Base-by-base conservation (phyloP, 2,329 filamentous ascomycete genomes). In the Ilyonectria mors-panacis region DNA sequence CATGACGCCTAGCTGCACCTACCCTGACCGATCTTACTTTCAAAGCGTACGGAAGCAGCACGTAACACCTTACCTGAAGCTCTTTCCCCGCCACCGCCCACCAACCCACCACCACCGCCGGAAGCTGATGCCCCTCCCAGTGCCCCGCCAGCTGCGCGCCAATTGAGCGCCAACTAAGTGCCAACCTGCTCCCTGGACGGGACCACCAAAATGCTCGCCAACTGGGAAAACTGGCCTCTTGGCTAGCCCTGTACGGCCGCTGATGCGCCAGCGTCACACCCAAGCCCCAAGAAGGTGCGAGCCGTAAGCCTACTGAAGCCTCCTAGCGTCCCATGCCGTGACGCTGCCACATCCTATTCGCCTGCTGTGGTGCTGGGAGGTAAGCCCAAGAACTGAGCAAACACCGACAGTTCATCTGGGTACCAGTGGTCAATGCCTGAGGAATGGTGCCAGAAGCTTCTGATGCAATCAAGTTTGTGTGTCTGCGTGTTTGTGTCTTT, bases 121-220 rank as follows among this genome's bases (percentile, higher is more conserved):
- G 60, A 67, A 39, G 50, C 67, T 69, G 66, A 67, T 73, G 69
- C 74, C 71, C 74, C 73, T 33, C 30, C 73, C 74, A 76, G 68
- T 76, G 74, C 74, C 73, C 74, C 74, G 70, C 74, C 71, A 68
- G 72, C 66, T 70, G 51, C 56, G 45, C 59, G 61, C 67, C 66
- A 75, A 68, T 58, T 54, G 55, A 44, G 59, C 55, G 67, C 61
- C 62, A 63, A 58, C 33, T 62, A 53, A 59, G 42, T 48, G 5
- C 28, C 50, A 30, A 28, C 48, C 23, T 55, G 47, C 50, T 47
- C 13, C 48, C 19, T 51, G 15, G 23, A 58, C 23, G 26, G n/a
- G 17, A 26, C 39, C 9, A 9, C n/a, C 28, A 50, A 8, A 26
- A 4, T 39, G 30, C 51, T 26, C 30, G 21, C 51, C 42, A 42